Base-by-base conservation (phyloP, 2,329 filamentous ascomycete species). In the Penicillium aurantiogriseum region DNA sequence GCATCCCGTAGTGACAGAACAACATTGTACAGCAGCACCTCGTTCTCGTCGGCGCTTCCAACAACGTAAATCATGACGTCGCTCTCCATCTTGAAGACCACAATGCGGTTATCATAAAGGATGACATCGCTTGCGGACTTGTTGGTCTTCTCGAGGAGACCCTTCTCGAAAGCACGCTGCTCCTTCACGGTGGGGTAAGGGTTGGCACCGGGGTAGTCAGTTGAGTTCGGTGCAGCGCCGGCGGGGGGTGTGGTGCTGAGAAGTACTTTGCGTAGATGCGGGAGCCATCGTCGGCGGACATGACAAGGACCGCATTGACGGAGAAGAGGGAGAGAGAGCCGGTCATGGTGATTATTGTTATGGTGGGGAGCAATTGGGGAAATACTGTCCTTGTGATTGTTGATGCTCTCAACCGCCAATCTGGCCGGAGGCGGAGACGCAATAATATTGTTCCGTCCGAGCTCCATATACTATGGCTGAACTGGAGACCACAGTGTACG, bases 31-130 rank as follows among this genome's bases (percentile, higher is more conserved):
- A 99, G 83, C 74, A 99, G 81, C 54, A 99, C 90, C 80, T 99
- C 94, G 76, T 97, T 99, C 83, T 99, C 94, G 52, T 97, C 91
- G 52, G 90, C 84, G 54, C 88, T 87, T 64, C 93, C 93, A 11
- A 99, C 90, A 27, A 97, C 89, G 74, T 97, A 97, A 45, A 90
- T 85, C 89, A 97, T 97, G 56, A 97, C 90, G 76, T 99, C 94
- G 67, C 90, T 92, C 81, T 99, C 94, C 80, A 89, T 89, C 86
- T 99, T 99, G 83, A 97, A 99, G 51, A 97, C 88, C 54, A 97
- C 91, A 60, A 99, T 89, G 69, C 91, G 87, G 79, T 95, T 95
- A 79, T 99, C 94, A 79, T 97, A 97, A 55, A 99, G 86, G 67
- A 99, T 95, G 69, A 99, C 94, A 79, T 97, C 94, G 68, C 89